Conservation (phyloP, 352 stramenopile species). For the Phytopythium ostracodes region DNA sequence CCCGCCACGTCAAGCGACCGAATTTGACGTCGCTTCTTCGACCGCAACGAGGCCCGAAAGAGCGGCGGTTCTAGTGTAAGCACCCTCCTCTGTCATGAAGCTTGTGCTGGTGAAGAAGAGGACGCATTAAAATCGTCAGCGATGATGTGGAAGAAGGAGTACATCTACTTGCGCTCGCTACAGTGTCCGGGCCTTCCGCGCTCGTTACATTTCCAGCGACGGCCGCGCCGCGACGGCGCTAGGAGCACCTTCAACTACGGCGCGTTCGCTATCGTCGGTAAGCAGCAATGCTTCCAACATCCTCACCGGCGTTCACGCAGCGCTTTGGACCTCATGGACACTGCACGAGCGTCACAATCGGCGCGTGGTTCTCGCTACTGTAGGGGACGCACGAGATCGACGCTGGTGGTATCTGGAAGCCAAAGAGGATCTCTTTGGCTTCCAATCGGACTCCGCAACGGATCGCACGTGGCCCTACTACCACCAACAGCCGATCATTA, state of each 20-base stretch:
- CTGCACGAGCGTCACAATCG: slow-evolving; percentile 27
- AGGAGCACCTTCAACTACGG: background rate
- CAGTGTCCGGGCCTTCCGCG: background rate
- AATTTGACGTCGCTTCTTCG: background rate
- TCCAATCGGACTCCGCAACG: slow-evolving; percentile 27
- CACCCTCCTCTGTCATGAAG: no score
- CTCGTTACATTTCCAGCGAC: no score
- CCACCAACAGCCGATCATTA: slow-evolving; percentile 34
- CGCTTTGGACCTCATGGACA: slow-evolving; percentile 11
- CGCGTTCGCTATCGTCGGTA: background rate
- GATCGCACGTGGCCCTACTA: slow-evolving; percentile 30
- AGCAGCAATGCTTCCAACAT: background rate
- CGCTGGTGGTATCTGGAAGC: slow-evolving; percentile 26
- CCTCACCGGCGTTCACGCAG: slow-evolving; percentile 8
- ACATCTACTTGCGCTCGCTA: slow-evolving; percentile 3
- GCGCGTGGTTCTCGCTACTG: slow-evolving; percentile 33
- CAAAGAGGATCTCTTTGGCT: slow-evolving; percentile 35
- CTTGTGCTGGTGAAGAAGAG: background rate
- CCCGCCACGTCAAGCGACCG: background rate
- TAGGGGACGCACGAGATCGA: slow-evolving; percentile 8
- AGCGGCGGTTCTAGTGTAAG: no score
- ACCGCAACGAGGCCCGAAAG: no score
- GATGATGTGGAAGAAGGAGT: slow-evolving; percentile 2
- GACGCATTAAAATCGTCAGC: background rate
- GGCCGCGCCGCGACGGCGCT: background rate